Conservation (phyloP, 1,284 basidiomycete genomes). For the Veloboletus limbatus region DNA sequence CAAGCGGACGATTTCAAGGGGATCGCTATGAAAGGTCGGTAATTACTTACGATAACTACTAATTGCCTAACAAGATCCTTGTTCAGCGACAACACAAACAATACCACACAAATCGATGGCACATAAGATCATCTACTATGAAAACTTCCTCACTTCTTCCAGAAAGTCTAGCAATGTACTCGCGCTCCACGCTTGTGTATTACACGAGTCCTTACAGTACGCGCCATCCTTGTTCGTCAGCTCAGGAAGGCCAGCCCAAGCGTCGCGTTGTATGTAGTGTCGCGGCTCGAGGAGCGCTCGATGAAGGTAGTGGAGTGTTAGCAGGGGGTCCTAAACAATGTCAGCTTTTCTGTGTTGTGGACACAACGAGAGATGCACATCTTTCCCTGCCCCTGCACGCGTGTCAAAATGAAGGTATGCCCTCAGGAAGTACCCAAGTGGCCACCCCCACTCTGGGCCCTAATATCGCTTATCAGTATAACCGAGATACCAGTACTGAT, state of each 20-base stretch:
- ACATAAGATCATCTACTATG: too few relatives aligned
- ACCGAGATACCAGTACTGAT: slow-evolving; percentile 1
- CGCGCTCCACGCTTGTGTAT: slow-evolving; percentile 91
- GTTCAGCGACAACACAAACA: slow-evolving; percentile 18
- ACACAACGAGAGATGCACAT: slow-evolving; percentile 47
- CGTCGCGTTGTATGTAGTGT: slow-evolving; percentile 71
- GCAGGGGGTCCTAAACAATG: slow-evolving; percentile 53
- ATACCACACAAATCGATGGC: slow-evolving; percentile 19
- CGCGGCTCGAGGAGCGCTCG: slow-evolving; percentile 67
- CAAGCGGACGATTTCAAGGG: slow-evolving; percentile 12
- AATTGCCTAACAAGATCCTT: slow-evolving; percentile 11
- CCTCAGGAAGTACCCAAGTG: slow-evolving; percentile 91
- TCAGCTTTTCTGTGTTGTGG: background rate
- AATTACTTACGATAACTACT: background rate
- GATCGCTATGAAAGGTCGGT: slow-evolving; percentile 14
- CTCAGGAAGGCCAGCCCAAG: slow-evolving; percentile 92
- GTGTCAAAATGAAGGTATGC: slow-evolving; percentile 88
- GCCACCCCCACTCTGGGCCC: slow-evolving; percentile 93
- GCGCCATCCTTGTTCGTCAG: slow-evolving; percentile 82
- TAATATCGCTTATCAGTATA: slow-evolving; percentile 29
- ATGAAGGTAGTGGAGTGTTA: slow-evolving; percentile 80
- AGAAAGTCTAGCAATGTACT: slow-evolving; percentile 87
- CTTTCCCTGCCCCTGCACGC: slow-evolving; percentile 54
- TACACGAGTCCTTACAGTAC: slow-evolving; percentile 84
- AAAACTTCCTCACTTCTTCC: slow-evolving; percentile 57